phyloP scores from a whole-genome alignment of 2,329 filamentous ascomycete genomes.

The Colletotrichum truncatum region DNA sequence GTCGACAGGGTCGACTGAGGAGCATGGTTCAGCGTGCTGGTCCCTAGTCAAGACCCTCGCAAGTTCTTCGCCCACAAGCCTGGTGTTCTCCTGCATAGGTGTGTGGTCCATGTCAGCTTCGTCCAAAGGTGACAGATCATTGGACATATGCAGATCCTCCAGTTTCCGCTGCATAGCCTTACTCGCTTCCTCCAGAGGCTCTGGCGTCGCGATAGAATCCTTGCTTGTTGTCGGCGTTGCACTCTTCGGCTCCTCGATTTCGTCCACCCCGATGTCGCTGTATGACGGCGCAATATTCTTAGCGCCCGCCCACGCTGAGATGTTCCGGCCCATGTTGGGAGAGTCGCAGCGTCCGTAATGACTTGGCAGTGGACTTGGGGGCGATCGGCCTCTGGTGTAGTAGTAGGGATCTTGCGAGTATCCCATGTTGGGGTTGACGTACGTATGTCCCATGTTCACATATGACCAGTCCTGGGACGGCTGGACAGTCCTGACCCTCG shows the following conservation, averaged over 20 bases:
- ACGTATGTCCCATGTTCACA: constrained; percentile 44
- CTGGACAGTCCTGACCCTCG: constrained; percentile 50
- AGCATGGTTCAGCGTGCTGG: neutral
- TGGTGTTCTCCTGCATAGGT: constrained; percentile 3
- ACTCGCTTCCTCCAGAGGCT: constrained; percentile 11
- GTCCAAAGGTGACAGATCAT: neutral
- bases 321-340: constrained; percentile 37
- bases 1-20: neutral
- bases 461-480: constrained; percentile 55
- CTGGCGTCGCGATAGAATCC: constrained; percentile 14
- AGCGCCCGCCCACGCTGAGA: constrained; percentile 49
- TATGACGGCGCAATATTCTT: constrained; percentile 49
- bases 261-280: constrained; percentile 42
- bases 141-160: constrained; percentile 28
- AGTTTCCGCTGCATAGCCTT: constrained; percentile 16
- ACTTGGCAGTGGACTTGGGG: constrained; percentile 59
- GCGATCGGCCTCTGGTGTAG: constrained; percentile 61
- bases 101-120: constrained; percentile 11
- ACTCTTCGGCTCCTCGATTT: constrained; percentile 25
- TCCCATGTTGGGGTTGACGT: constrained; percentile 44
- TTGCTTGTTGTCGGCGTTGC: constrained; percentile 29
- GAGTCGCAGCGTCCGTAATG: constrained; percentile 48
- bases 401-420: constrained; percentile 54
- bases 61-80: neutral
- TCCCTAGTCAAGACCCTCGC: neutral